A percentile compares a stretch with the other conserved stretches of the same genome.
phyloP scores from a whole-genome alignment of 2,329 filamentous ascomycete species.

The Blastomyces emzantsi region DNA sequence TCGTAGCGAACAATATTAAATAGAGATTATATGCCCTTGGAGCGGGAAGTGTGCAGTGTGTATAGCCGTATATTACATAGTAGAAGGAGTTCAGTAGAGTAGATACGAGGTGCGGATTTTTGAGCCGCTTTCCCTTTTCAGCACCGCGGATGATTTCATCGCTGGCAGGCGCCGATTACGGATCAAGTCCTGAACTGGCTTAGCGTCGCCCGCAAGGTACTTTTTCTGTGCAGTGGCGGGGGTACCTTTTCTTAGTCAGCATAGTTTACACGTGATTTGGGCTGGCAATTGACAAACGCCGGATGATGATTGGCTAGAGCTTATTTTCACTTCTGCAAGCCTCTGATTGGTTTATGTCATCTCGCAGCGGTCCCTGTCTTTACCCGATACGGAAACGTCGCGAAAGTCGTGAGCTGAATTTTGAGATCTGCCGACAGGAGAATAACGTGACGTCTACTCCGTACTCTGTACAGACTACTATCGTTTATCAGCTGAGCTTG shows the following conservation, averaged over 20 bases:
- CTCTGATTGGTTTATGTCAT: constrained; percentile 21
- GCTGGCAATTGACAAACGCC: neutral
- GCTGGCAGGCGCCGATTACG: neutral
- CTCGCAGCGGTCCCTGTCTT: neutral
- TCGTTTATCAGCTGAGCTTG: neutral
- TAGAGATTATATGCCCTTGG: neutral
- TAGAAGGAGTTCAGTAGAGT: neutral
- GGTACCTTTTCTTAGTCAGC: neutral
- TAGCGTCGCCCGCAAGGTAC: constrained; percentile 20
- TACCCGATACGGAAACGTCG: constrained; percentile 4
- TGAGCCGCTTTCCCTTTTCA: neutral
- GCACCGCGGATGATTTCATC: neutral
- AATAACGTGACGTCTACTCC: neutral
- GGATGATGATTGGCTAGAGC: neutral
- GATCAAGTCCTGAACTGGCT: neutral
- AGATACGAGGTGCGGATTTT: neutral
- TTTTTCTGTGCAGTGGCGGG: neutral
- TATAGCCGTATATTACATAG: no score
- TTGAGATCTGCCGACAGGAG: neutral
- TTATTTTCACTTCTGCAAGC: neutral
- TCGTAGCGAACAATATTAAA: neutral
- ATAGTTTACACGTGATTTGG: neutral
- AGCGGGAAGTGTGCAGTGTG: neutral
- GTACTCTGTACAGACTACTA: neutral
- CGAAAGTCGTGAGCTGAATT: neutral